Conservation (phyloP, 768 basidiomycete species). For the Termitomyces sp. region DNA sequence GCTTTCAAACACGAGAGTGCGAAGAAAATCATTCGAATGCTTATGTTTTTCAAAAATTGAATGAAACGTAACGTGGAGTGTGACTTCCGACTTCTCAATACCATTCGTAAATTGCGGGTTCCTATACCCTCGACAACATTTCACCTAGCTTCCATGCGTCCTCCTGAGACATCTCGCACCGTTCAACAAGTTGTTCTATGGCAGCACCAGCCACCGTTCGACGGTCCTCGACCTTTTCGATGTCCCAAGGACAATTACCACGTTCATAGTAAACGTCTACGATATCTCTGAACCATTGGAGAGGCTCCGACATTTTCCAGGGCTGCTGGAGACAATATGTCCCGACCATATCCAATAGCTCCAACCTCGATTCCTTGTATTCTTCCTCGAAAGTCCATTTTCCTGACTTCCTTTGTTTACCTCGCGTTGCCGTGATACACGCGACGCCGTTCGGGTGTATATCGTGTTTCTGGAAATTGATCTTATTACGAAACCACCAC, state of each 20-base stretch:
- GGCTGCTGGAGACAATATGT: conserved; percentile 4
- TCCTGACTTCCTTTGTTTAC: conserved; percentile 13
- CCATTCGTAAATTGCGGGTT: no score
- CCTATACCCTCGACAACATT: neutral
- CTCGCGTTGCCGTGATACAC: conserved; percentile 30
- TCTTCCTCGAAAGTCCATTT: conserved; percentile 15
- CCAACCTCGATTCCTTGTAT: conserved; percentile 26
- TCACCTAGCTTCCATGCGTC: conserved; percentile 7
- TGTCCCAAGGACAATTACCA: neutral
- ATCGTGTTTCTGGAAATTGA: conserved; percentile 20
- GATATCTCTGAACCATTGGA: conserved; percentile 7
- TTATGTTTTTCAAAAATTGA: no score
- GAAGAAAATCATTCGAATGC: no score
- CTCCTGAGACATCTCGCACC: conserved; percentile 12
- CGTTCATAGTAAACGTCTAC: neutral
- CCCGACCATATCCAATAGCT: conserved; percentile 14
- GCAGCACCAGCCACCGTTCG: neutral
- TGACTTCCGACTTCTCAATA: no score
- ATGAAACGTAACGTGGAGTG: no score
- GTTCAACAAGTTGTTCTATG: conserved; percentile 4
- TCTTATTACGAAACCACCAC: conserved; percentile 29
- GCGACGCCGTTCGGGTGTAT: conserved; percentile 28
- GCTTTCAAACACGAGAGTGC: no score
- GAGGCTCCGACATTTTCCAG: conserved; percentile 7
- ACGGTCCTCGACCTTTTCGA: neutral